Base-by-base conservation (phyloP, 1,284 basidiomycete genomes). In the Microbotryum lychnidis-dioicae region DNA sequence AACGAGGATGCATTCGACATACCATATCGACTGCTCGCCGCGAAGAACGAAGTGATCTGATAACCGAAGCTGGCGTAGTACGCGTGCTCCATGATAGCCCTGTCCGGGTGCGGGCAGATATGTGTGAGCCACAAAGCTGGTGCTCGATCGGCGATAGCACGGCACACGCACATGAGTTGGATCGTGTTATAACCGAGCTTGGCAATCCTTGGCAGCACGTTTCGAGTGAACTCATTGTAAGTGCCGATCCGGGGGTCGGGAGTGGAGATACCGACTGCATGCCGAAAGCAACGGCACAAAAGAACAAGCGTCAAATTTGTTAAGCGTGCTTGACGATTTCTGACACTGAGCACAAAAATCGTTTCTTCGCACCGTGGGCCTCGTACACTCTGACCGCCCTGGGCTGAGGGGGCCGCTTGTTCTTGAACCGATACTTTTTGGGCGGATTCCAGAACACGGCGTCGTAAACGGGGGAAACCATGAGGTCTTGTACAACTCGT, bases 51-150 rank as follows among this genome's bases (percentile, higher is more conserved):
- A 33, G 92, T 97, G 12, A 98, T 86, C 77, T 98, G 94, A 76
- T 98, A 98, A 18, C 94, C 94, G 72, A 98, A 98, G 2, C 92
- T 91, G 87, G 94, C 94, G 77, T 98, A 98, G 77, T 98, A 98
- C 4, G 93, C 89, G 72, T 98, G 94, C 75, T 97, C 92, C 89
- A 97, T 93, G 68, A 97, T 81, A 20, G 75, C 75, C 75, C 75
- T 76, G 58, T 49, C n/a, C 45, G 44, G 18, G 21, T 14, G 0
- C 37, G 37, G 37, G 12, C 37, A 42, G 37, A 18, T 42, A 18
- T 21, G 21, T 23, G 10, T 45, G 49, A 55, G 7, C 6, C 23
- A 45, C n/a, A 33, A 2, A 16, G 3, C 10, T 21, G 31, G 51
- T 97, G 93, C 74, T 97, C 94, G 37, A 42, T 42, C 89, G 97